Percentiles rank a stretch among this genome's conserved stretches.
Conservation (phyloP, 257 asterid genomes). For the Nicotiana knightiana region DNA sequence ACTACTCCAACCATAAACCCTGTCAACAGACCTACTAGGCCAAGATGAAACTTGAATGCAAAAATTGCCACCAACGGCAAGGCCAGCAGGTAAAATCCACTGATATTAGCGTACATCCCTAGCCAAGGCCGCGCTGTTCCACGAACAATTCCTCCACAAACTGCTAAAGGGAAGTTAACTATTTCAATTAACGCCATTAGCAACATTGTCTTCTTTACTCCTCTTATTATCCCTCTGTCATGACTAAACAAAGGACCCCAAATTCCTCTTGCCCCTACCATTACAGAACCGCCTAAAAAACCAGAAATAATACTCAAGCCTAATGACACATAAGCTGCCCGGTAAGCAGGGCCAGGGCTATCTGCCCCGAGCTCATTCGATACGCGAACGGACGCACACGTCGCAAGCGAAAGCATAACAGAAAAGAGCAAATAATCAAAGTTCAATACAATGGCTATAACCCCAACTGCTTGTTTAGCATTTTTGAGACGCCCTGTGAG, state of each 20-base stretch:
- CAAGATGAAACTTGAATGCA: slow-evolving; percentile 50
- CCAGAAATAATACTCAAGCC: slow-evolving; percentile 31
- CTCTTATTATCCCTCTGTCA: slow-evolving; percentile 34
- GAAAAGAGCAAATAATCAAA: slow-evolving; percentile 77
- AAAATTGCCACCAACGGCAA: slow-evolving; percentile 59
- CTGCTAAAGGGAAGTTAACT: slow-evolving; percentile 70
- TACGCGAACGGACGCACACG: slow-evolving; percentile 68
- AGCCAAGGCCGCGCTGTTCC: slow-evolving; percentile 84
- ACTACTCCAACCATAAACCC: slow-evolving; percentile 65
- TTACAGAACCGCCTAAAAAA: slow-evolving; percentile 35
- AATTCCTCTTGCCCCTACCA: slow-evolving; percentile 44
- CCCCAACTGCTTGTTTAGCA: slow-evolving; percentile 50
- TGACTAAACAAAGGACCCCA: slow-evolving; percentile 70
- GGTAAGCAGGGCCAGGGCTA: slow-evolving; percentile 27
- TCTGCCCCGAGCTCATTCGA: slow-evolving; percentile 78
- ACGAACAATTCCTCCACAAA: slow-evolving; percentile 80
- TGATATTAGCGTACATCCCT: slow-evolving; percentile 62
- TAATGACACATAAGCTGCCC: slow-evolving; percentile 37
- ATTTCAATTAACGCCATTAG: slow-evolving; percentile 62
- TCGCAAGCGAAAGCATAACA: slow-evolving; percentile 58
- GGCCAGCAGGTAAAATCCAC: slow-evolving; percentile 67
- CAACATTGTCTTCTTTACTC: slow-evolving; percentile 47
- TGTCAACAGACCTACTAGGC: slow-evolving; percentile 60
- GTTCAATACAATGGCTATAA: slow-evolving; percentile 63
- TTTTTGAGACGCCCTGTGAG: slow-evolving; percentile 57